Conservation (phyloP, 1,284 basidiomycete species). For the Bondarzewia mesenterica region DNA sequence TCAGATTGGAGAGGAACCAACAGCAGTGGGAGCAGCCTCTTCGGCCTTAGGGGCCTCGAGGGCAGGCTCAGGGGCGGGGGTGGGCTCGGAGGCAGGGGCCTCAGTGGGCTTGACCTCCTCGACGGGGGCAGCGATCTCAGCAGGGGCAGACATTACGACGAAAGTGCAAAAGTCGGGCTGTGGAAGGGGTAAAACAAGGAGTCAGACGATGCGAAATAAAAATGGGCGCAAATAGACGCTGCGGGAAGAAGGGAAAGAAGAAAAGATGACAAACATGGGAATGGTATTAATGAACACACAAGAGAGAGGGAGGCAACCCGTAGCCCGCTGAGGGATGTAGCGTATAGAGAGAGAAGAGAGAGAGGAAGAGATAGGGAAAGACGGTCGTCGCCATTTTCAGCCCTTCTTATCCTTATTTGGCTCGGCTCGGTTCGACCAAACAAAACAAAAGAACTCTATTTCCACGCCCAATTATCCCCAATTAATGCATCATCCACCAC, state of each 20-base stretch:
- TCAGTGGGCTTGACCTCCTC: slow-evolving; percentile 51
- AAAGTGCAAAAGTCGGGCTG: slow-evolving; percentile 43
- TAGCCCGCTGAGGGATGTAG: slow-evolving; percentile 2
- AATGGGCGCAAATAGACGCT: slow-evolving; percentile 4
- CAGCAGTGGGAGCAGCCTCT: slow-evolving; percentile 14
- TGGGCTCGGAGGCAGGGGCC: slow-evolving; percentile 23
- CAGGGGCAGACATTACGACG: slow-evolving; percentile 71
- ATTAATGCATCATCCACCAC: slow-evolving; percentile 1
- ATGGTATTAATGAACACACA: slow-evolving; percentile 17
- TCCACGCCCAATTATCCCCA: not conserved
- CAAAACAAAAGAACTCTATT: slow-evolving; percentile 17
- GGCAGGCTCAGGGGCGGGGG: slow-evolving; percentile 17
- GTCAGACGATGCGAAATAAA: slow-evolving; percentile 14
- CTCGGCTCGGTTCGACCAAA: slow-evolving; percentile 25
- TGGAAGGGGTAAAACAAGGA: slow-evolving; percentile 12
- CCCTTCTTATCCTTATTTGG: slow-evolving; percentile 48
- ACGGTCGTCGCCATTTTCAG: slow-evolving; percentile 17
- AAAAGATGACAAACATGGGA: slow-evolving; percentile 14
- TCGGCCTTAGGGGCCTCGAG: slow-evolving; percentile 17
- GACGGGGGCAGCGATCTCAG: slow-evolving; percentile 37
- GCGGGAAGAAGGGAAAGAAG: slow-evolving; percentile 11
- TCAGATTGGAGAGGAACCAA: slow-evolving; percentile 14
- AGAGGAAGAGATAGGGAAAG: slow-evolving; percentile 22
- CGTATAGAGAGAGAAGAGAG: slow-evolving; percentile 13
- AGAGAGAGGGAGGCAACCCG: slow-evolving; percentile 20